Base-by-base conservation (phyloP, 116 monocot genomes). In the Phalaenopsis hybrid region DNA sequence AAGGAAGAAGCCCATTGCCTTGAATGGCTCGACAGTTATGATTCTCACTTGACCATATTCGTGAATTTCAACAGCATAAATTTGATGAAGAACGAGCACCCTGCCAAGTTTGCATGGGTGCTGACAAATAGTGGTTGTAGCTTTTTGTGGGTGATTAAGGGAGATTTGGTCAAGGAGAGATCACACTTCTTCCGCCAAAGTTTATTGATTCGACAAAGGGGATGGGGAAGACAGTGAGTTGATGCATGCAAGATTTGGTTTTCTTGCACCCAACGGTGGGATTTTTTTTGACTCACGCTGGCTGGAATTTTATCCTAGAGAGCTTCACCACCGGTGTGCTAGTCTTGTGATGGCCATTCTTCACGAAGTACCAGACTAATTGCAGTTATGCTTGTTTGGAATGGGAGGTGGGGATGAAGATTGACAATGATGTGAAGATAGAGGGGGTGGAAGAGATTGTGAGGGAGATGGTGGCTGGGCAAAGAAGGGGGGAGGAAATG, bases 261-360 rank as follows among this genome's bases (percentile, higher is more conserved):
- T n/a, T n/a, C n/a, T n/a, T n/a, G n/a, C n/a, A n/a, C n/a, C n/a
- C n/a, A n/a, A n/a, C n/a, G n/a, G 63, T 82, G 15, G 82, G 76
- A 25, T 43, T 11, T 16, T 76, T 75, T 21, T n/a, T 82, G 76
- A 82, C 76, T 4, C 76, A 82, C 82, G 58, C 75, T 25, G 76
- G 76, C 20, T 82, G 82, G 82, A 82, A 82, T 44, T 82, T 76
- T 1, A 76, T 46, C n/a, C 44, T 82, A 20, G 76, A 82, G 76
- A 44, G 44, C 79, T 18, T 79, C 21, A 17, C 59, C 37, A 65
- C 65, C 37, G 79, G 79, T n/a, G 63, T 63, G 79, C 79, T 65
- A 6, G 12, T 79, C 4, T 18, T 79, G 4, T 79, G 63, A 2
- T 79, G 79, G 79, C 61, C 79, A 18, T 79, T 79, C 79, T 79